phyloP scores from a whole-genome alignment of 352 stramenopile genomes.

The Pythium chondricola region DNA sequence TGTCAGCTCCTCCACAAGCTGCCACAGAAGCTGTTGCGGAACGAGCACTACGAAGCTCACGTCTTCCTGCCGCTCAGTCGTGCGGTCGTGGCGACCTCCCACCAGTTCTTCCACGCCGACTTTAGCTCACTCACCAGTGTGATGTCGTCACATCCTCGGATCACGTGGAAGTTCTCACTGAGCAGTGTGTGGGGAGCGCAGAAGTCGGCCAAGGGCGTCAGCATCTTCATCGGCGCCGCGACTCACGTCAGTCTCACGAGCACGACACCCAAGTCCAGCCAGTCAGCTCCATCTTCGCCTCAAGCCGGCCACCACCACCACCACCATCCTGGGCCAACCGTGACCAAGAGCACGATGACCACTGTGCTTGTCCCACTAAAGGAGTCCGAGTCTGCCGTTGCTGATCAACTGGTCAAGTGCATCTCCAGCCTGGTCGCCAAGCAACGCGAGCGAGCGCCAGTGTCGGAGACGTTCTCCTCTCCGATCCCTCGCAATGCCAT shows the following conservation, averaged over 20 bases:
- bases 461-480: conserved; percentile 30
- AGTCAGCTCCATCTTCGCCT: conserved; percentile 6
- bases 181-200: conserved; percentile 40
- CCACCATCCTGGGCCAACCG: conserved; percentile 2
- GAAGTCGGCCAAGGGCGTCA: conserved; percentile 34
- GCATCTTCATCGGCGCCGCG: conserved; percentile 36
- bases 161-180: conserved; percentile 43
- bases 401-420: conserved; percentile 34
- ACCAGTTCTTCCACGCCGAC: conserved; percentile 63
- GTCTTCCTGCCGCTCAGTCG: conserved; percentile 59
- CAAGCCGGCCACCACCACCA: not conserved
- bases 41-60: conserved; percentile 76
- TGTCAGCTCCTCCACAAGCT: conserved; percentile 54
- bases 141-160: conserved; percentile 20
- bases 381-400: conserved; percentile 21
- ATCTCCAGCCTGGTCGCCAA: conserved; percentile 32
- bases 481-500: conserved; percentile 40
- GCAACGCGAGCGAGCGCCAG: conserved; percentile 30
- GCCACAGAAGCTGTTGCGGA: conserved; percentile 46
- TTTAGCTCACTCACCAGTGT: conserved; percentile 27
- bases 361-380: conserved; percentile 40
- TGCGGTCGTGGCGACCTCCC: conserved; percentile 65
- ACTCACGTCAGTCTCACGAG: conserved; percentile 27
- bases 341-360: conserved; percentile 46
- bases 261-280: conserved; percentile 1